Evolutionary conservation across 805 yeast species (phyloP).

Genomic region (Diddensiella transvaalensis): DNA sequence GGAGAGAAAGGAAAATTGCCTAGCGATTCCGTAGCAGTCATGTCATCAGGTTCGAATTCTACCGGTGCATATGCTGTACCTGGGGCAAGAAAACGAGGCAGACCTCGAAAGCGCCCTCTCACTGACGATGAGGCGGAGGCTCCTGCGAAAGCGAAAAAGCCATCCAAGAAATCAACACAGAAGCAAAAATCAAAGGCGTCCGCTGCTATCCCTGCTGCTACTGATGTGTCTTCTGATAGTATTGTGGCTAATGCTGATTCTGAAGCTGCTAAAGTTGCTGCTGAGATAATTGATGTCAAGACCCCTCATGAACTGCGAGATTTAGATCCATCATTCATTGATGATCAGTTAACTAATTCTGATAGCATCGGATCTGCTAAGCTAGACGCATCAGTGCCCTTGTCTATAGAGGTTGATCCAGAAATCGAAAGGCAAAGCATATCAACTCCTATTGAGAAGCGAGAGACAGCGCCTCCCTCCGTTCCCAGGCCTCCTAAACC

Average conservation of each 20-base stretch:
- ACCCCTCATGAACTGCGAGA: background rate
- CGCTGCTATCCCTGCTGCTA: background rate
- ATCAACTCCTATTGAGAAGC: no score
- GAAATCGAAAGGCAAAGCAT: background rate
- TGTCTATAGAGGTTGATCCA: background rate
- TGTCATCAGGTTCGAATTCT: background rate
- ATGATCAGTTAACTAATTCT: background rate
- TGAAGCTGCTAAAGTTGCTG: conserved; percentile 5
- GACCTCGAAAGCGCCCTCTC: conserved; percentile 23
- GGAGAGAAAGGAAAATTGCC: conserved; percentile 22
- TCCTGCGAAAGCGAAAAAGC: background rate
- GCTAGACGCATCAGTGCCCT: background rate
- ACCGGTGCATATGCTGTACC: conserved; percentile 8
- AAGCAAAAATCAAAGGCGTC: background rate
- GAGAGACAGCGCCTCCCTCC: background rate
- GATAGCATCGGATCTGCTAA: background rate
- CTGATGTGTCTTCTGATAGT: background rate
- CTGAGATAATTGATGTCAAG: background rate
- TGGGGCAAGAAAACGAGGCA: conserved; percentile 19
- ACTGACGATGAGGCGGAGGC: conserved; percentile 6
- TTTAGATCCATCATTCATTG: background rate
- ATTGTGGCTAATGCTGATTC: conserved; percentile 1
- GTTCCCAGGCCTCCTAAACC: no score
- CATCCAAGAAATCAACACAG: conserved; percentile 5
- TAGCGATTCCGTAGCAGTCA: background rate